These are phyloP conservation scores for Leptographium procerum DNA, from an alignment of 2,329 filamentous ascomycete genomes.

Conservation along the genomic window DNA sequence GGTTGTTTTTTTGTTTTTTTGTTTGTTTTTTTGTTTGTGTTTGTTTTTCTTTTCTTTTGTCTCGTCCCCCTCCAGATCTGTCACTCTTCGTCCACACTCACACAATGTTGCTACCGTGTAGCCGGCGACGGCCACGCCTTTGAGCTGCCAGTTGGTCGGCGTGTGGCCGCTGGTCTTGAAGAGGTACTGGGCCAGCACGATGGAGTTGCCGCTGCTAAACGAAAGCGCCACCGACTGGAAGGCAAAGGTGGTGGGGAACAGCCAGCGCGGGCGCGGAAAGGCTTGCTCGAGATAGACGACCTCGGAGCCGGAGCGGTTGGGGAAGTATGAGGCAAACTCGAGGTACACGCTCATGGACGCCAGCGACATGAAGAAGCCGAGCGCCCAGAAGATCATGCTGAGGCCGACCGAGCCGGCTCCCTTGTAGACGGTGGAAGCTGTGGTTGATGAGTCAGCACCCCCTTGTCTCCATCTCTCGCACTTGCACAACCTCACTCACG, in stretches of 20 bases:
- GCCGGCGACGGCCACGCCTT: slow-evolving; percentile 52
- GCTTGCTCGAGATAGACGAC: slow-evolving; percentile 60
- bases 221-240: slow-evolving; percentile 52
- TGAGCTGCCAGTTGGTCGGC: slow-evolving; percentile 48
- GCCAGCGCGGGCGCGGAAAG: slow-evolving; percentile 50
- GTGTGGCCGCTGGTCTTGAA: slow-evolving; percentile 41
- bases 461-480: not conserved
- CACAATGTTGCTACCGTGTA: slow-evolving; percentile 48
- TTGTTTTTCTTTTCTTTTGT: too few relatives aligned
- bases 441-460: not conserved
- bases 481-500: slow-evolving; percentile 30
- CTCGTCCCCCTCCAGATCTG: too few relatives aligned
- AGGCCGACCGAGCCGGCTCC: slow-evolving; percentile 51
- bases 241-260: slow-evolving; percentile 54
- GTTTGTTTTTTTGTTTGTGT: too few relatives aligned
- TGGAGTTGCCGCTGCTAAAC: slow-evolving; percentile 54
- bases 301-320: slow-evolving; percentile 53
- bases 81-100: slow-evolving; percentile 19
- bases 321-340: slow-evolving; percentile 54
- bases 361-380: slow-evolving; percentile 47
- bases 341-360: slow-evolving; percentile 48
- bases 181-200: slow-evolving; percentile 52
- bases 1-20: too few relatives aligned
- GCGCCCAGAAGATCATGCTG: slow-evolving; percentile 50
- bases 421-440: slow-evolving; percentile 45